Percentiles rank a stretch among this genome's conserved stretches.
Evolutionary conservation across 495 filamentous ascomycete genomes (phyloP).

Genomic region (Penicillium steckii): DNA sequence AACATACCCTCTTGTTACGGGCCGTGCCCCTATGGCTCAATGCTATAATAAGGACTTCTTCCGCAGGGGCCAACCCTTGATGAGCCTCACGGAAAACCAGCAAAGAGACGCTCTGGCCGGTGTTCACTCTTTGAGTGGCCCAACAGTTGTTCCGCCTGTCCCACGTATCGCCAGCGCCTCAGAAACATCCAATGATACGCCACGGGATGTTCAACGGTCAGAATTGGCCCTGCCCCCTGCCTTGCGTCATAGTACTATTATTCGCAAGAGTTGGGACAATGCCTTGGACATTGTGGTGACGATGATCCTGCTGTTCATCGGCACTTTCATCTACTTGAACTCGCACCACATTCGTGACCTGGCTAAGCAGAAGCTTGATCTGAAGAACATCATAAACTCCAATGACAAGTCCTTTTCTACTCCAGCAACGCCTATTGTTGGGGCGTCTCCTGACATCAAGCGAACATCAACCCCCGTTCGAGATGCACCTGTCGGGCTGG

Average conservation of each 20-base stretch:
- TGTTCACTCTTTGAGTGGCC: conserved; percentile 50
- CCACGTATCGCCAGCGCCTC: conserved; percentile 33
- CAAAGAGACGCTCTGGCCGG: conserved; percentile 51
- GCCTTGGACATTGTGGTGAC: conserved; percentile 51
- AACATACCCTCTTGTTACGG: conserved; percentile 78
- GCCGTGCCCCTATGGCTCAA: conserved; percentile 62
- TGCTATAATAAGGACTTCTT: conserved; percentile 62
- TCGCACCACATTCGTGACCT: conserved; percentile 47
- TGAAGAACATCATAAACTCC: conserved; percentile 50
- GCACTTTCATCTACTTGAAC: conserved; percentile 51
- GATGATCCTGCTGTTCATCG: conserved; percentile 42
- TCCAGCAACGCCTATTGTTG: conserved; percentile 42
- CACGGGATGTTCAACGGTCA: conserved; percentile 37
- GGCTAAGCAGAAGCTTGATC: conserved; percentile 51
- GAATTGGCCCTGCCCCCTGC: conserved; percentile 46
- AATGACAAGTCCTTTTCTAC: conserved; percentile 45
- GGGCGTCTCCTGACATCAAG: conserved; percentile 26
- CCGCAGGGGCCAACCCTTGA: conserved; percentile 39
- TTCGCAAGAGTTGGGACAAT: conserved; percentile 54
- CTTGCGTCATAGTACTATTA: conserved; percentile 49
- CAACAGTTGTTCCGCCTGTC: conserved; percentile 34
- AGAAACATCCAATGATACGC: conserved; percentile 41
- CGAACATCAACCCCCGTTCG: conserved; percentile 22
- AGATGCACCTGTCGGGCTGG: not conserved
- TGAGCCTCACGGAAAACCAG: conserved; percentile 41